Percentiles rank a stretch among this genome's conserved stretches.
Evolutionary conservation across 2,329 filamentous ascomycete genomes (phyloP).

Genomic region (Nigrospora sphaerica): DNA sequence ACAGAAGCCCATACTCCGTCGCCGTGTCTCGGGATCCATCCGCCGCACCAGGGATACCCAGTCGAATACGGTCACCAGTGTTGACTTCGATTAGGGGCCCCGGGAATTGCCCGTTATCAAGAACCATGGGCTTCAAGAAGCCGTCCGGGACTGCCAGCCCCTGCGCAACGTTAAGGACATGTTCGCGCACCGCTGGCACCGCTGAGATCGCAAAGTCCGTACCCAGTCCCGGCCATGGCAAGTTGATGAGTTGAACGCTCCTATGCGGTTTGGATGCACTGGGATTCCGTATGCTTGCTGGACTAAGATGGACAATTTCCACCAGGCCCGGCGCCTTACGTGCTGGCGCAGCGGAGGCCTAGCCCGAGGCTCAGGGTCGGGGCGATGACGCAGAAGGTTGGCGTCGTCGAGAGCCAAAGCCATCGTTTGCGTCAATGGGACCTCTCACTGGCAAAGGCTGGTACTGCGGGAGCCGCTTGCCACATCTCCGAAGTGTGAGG

Average conservation of each 20-base stretch:
- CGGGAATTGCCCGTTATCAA: conserved; percentile 32
- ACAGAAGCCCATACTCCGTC: conserved; percentile 20
- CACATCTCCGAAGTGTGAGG: conserved; percentile 4
- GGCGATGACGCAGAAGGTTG: conserved; percentile 11
- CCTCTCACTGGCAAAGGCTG: conserved; percentile 4
- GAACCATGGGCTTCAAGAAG: conserved; percentile 27
- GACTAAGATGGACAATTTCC: conserved; percentile 2
- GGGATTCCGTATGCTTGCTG: conserved; percentile 13
- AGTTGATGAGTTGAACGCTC: conserved; percentile 17
- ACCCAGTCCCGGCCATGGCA: conserved; percentile 17
- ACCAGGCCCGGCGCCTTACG: too few species aligned
- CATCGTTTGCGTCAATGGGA: conserved; percentile 6
- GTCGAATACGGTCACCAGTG: conserved; percentile 32
- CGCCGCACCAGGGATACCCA: conserved; percentile 16
- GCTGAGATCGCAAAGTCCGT: conserved; percentile 14
- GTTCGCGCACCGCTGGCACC: conserved; percentile 17
- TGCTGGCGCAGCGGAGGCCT: conserved; percentile 8
- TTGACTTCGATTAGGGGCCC: conserved; percentile 37
- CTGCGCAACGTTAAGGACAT: conserved; percentile 24
- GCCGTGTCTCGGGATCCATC: conserved; percentile 19
- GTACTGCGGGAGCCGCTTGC: conserved; percentile 7
- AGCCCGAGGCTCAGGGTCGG: conserved; percentile 15
- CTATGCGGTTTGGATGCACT: conserved; percentile 12
- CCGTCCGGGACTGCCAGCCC: conserved; percentile 25
- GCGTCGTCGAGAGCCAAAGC: conserved; percentile 10